Evolutionary conservation across 441 rosid genomes (phyloP).

Genomic region (Metrosideros polymorpha): DNA sequence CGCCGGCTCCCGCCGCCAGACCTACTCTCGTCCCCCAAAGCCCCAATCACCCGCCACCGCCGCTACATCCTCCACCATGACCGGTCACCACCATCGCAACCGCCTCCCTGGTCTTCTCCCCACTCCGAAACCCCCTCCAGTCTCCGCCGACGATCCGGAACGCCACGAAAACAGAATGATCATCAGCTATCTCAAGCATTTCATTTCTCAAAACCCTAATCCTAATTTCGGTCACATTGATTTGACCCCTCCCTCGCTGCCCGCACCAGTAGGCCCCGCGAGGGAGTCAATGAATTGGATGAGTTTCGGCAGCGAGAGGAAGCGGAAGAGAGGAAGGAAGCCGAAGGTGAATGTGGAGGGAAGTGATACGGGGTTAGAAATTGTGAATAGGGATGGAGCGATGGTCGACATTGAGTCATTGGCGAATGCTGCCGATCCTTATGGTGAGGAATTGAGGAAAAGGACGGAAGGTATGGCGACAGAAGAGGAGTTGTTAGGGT

Average conservation of each 20-base stretch:
- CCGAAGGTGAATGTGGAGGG: conserved; percentile 23
- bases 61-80: conserved; percentile 10
- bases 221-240: conserved; percentile 21
- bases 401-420: conserved; percentile 37
- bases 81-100: conserved; percentile 29
- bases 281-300: neutral
- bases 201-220: conserved; percentile 37
- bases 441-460: conserved; percentile 35
- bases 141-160: conserved; percentile 22
- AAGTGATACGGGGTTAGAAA: conserved; percentile 21
- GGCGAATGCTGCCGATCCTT: conserved; percentile 43
- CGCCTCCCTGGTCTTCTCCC: conserved; percentile 41
- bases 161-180: conserved; percentile 39
- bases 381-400: conserved; percentile 39
- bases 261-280: neutral
- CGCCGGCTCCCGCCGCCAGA: conserved; percentile 67
- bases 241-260: conserved; percentile 11
- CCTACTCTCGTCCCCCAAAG: conserved; percentile 38
- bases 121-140: conserved; percentile 17
- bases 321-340: conserved; percentile 59
- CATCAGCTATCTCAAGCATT: conserved; percentile 31
- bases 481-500: conserved; percentile 52
- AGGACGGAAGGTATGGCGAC: conserved; percentile 42
- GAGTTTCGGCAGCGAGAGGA: conserved; percentile 12
- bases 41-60: conserved; percentile 10